These are phyloP conservation scores for Chalciporus chontae DNA, from an alignment of 768 basidiomycete genomes.

Conservation along the genomic window DNA sequence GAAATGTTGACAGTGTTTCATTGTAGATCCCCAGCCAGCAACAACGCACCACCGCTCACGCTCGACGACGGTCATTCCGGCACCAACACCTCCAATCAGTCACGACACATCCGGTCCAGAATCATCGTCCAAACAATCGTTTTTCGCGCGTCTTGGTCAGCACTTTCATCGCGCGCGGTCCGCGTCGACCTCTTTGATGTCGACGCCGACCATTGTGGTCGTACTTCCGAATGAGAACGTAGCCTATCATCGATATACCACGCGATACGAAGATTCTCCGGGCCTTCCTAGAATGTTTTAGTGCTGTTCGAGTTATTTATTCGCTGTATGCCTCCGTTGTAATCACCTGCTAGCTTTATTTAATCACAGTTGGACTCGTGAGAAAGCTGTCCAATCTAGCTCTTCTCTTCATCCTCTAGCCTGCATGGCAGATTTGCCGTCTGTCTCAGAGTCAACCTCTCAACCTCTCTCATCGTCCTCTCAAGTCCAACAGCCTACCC, in stretches of 20 bases:
- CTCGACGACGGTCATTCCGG: not conserved
- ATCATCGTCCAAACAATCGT: not conserved
- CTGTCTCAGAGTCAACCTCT: slow-evolving; percentile 19
- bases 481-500: slow-evolving; percentile 17
- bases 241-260: not conserved
- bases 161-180: not conserved
- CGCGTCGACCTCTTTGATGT: not conserved
- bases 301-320: not conserved
- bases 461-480: slow-evolving; percentile 12
- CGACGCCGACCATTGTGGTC: not conserved
- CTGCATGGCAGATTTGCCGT: slow-evolving; percentile 30
- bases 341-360: not conserved
- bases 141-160: not conserved
- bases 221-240: not conserved
- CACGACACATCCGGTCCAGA: not conserved
- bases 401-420: not conserved
- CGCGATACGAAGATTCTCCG: not conserved
- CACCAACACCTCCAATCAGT: not conserved
- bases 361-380: not conserved
- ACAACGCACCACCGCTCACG: not conserved
- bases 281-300: not conserved
- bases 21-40: slow-evolving; percentile 6
- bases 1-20: not conserved
- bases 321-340: not conserved
- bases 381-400: not conserved